A percentile compares a stretch with the other conserved stretches of the same genome.
phyloP scores from a whole-genome alignment of 345 rosid species.

The Eucalyptus polyanthemos region DNA sequence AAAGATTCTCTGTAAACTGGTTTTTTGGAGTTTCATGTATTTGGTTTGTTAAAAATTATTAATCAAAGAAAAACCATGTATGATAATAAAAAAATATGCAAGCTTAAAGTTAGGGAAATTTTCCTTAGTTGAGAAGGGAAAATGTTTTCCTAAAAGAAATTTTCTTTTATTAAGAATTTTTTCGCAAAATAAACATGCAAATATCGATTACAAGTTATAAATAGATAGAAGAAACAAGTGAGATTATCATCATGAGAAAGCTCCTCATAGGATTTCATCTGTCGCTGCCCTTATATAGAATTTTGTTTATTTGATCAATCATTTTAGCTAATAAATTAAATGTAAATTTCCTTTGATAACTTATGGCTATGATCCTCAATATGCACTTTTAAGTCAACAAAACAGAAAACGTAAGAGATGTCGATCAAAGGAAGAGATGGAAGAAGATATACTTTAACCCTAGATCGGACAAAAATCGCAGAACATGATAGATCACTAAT shows the following conservation, averaged over 20 bases:
- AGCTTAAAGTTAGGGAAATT: neutral
- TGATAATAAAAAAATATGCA: neutral
- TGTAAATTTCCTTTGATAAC: neutral
- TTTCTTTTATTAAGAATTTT: neutral
- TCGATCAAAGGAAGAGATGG: neutral
- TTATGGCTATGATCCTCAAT: neutral
- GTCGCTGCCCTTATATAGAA: neutral
- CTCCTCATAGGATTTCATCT: neutral
- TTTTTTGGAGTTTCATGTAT: neutral
- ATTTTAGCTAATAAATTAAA: neutral
- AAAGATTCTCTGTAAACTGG: accelerated
- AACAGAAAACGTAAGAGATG: neutral
- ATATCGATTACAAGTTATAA: neutral
- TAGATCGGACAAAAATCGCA: neutral
- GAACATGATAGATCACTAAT: neutral
- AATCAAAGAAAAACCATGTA: neutral
- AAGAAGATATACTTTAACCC: neutral
- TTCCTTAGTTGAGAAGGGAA: neutral
- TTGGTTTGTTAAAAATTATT: no score
- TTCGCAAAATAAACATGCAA: neutral
- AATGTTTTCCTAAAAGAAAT: neutral
- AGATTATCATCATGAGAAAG: neutral
- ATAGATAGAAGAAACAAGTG: neutral
- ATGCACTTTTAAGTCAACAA: neutral
- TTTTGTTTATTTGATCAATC: neutral